phyloP scores from a whole-genome alignment of 2,329 filamentous ascomycete genomes.

The Aspergillus sp. region DNA sequence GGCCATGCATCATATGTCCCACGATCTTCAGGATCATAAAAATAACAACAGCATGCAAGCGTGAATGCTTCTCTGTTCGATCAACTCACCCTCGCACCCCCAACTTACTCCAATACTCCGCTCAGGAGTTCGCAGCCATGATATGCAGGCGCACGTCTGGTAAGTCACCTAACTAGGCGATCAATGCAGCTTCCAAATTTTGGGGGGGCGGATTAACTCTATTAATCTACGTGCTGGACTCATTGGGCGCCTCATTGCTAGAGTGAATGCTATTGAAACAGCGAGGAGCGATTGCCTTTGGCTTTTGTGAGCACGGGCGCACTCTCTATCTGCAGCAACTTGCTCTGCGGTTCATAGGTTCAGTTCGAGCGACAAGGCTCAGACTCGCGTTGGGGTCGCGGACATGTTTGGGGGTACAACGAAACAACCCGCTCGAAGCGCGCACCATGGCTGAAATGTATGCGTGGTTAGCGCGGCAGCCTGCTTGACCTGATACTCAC shows the following conservation, averaged over 20 bases:
- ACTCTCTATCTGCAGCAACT: not conserved
- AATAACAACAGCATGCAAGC: not conserved
- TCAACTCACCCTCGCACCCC: not conserved
- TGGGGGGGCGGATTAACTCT: not conserved
- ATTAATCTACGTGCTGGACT: not conserved
- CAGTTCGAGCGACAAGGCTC: not conserved
- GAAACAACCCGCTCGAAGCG: not conserved
- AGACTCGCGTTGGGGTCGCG: not conserved
- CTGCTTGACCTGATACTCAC: not conserved
- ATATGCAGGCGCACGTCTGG: not conserved
- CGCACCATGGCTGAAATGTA: not conserved
- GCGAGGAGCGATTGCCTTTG: not conserved
- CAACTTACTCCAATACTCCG: not conserved
- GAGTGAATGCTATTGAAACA: not conserved
- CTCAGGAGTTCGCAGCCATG: not conserved
- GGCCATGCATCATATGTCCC: not conserved
- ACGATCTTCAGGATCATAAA: not conserved
- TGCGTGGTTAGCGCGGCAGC: constrained; percentile 5
- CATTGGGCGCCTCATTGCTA: not conserved
- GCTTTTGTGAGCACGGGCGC: not conserved
- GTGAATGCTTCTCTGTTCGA: not conserved
- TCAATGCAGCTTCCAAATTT: not conserved
- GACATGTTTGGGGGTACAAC: not conserved
- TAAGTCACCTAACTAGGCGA: not conserved
- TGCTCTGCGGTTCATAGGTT: not conserved